phyloP scores from a whole-genome alignment of 768 basidiomycete species.

The Collybia sordida region DNA sequence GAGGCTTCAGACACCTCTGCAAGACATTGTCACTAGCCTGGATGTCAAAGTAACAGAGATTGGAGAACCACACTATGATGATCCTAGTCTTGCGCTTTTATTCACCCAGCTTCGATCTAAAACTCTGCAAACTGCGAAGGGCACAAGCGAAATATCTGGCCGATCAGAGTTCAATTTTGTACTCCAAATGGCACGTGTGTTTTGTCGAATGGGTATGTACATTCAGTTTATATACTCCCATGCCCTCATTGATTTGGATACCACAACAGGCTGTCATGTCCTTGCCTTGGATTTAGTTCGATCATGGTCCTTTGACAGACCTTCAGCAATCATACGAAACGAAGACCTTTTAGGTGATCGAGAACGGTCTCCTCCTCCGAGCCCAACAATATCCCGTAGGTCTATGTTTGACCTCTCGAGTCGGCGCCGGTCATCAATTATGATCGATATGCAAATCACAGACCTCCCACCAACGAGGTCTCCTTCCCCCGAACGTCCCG shows the following conservation, averaged over 20 bases:
- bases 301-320: conserved; percentile 90
- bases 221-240: background rate
- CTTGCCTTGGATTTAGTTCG: conserved; percentile 89
- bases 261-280: conserved; percentile 76
- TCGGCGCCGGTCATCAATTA: conserved; percentile 68
- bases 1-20: conserved; percentile 63
- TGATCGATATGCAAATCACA: conserved; percentile 87
- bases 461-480: conserved; percentile 58
- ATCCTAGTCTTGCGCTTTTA: conserved; percentile 87
- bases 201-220: conserved; percentile 87
- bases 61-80: conserved; percentile 88
- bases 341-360: conserved; percentile 5
- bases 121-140: conserved; percentile 90
- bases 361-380: conserved; percentile 36
- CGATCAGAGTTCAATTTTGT: conserved; percentile 94
- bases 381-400: conserved; percentile 43
- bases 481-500: conserved; percentile 43
- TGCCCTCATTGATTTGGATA: background rate
- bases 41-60: conserved; percentile 61
- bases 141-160: conserved; percentile 88
- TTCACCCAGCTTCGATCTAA: conserved; percentile 89
- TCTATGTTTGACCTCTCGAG: conserved; percentile 50
- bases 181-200: conserved; percentile 89
- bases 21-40: conserved; percentile 63
- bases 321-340: conserved; percentile 40